Evolutionary conservation across 2,329 filamentous ascomycete species (phyloP).

Genomic region (Fusarium dimerum): DNA sequence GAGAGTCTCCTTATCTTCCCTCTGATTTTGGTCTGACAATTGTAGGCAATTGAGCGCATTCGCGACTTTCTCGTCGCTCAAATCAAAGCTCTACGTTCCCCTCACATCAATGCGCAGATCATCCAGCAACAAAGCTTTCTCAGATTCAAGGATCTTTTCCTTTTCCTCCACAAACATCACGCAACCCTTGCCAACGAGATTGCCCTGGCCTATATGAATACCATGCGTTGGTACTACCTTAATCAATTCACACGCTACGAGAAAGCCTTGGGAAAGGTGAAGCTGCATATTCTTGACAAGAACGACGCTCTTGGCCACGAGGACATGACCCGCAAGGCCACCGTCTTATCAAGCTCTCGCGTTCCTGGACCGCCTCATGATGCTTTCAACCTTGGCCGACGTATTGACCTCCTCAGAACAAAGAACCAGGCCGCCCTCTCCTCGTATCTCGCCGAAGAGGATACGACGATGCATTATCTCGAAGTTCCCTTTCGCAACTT

Average conservation of each 20-base stretch:
- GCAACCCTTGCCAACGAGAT: slow-evolving; percentile 86
- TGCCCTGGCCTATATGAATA: slow-evolving; percentile 91
- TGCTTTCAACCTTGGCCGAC: slow-evolving; percentile 83
- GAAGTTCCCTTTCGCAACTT: slow-evolving; percentile 93
- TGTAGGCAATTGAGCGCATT: slow-evolving; percentile 84
- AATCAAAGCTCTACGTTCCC: slow-evolving; percentile 90
- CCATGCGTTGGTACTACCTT: slow-evolving; percentile 97
- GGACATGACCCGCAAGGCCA: slow-evolving; percentile 65
- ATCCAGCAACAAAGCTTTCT: slow-evolving; percentile 93
- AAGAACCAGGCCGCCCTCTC: slow-evolving; percentile 75
- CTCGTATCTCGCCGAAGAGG: slow-evolving; percentile 89
- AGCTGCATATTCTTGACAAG: slow-evolving; percentile 79
- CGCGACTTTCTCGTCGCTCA: slow-evolving; percentile 92
- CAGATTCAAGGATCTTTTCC: slow-evolving; percentile 83
- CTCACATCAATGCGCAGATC: slow-evolving; percentile 95
- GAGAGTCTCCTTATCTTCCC: not conserved
- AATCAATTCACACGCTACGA: slow-evolving; percentile 90
- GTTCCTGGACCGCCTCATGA: slow-evolving; percentile 68
- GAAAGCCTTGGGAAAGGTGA: slow-evolving; percentile 80
- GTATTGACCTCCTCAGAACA: slow-evolving; percentile 78
- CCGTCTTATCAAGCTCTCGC: slow-evolving; percentile 51
- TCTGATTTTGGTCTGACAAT: slow-evolving; percentile 6
- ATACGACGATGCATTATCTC: slow-evolving; percentile 80
- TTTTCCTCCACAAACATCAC: slow-evolving; percentile 82
- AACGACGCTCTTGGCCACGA: slow-evolving; percentile 83